phyloP scores from a whole-genome alignment of 768 basidiomycete species.

The Boletales sp. region DNA sequence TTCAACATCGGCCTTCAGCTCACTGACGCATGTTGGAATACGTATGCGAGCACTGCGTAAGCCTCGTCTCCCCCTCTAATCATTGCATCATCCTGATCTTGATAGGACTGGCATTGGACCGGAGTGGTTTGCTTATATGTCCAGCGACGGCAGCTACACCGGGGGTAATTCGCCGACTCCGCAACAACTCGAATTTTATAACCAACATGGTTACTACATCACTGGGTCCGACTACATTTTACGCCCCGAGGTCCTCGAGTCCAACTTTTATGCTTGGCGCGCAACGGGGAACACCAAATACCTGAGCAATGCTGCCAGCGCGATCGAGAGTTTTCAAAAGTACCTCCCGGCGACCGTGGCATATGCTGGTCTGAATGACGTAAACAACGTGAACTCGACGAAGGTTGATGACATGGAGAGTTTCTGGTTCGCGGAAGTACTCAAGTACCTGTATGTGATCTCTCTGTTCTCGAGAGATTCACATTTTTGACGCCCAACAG shows the following conservation, averaged over 20 bases:
- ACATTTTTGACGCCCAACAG: not conserved
- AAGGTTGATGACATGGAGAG: conserved; percentile 64
- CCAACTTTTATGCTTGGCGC: conserved; percentile 77
- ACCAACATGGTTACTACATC: conserved; percentile 66
- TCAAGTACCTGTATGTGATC: conserved; percentile 62
- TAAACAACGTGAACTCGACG: conserved; percentile 39
- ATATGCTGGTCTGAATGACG: conserved; percentile 56
- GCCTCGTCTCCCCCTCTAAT: conserved; percentile 11
- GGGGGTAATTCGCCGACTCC: conserved; percentile 36
- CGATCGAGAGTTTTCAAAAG: conserved; percentile 55
- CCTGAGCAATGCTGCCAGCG: conserved; percentile 57
- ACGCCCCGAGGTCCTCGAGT: conserved; percentile 79
- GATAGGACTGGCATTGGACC: conserved; percentile 74
- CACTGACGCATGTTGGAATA: conserved; percentile 77
- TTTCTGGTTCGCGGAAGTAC: conserved; percentile 69
- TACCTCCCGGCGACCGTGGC: conserved; percentile 46
- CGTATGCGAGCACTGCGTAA: conserved; percentile 67
- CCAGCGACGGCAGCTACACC: conserved; percentile 61
- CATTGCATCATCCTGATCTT: not conserved
- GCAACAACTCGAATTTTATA: conserved; percentile 49
- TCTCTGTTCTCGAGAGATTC: not conserved
- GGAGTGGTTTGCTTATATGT: conserved; percentile 61
- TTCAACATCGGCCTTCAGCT: conserved; percentile 57
- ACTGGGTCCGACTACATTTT: conserved; percentile 50
- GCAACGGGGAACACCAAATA: conserved; percentile 69